Percentiles rank a stretch among this genome's conserved stretches.
phyloP scores from a whole-genome alignment of 306 rosid species.

The Acmispon strigosus region DNA sequence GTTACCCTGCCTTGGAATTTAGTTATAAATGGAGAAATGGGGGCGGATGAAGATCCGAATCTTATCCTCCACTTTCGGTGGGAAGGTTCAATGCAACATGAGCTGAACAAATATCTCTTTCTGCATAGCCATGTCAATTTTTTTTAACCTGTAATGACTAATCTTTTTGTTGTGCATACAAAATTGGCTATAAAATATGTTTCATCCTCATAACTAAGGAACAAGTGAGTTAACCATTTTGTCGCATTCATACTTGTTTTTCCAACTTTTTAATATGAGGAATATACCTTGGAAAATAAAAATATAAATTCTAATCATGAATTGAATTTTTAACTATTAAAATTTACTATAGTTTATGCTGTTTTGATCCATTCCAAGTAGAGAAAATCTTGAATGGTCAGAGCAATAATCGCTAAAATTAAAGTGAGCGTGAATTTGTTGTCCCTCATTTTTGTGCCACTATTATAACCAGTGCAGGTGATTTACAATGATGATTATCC shows the following conservation, averaged over 20 bases:
- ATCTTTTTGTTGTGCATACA: too few species aligned
- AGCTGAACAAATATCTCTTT: too few species aligned
- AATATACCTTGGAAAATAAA: too few species aligned
- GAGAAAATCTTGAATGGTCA: constrained; percentile 17
- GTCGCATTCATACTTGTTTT: too few species aligned
- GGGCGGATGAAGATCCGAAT: not conserved
- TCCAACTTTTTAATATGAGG: too few species aligned
- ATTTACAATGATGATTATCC: constrained; percentile 39
- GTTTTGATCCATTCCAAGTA: not conserved
- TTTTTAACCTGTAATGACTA: too few species aligned
- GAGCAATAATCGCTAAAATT: constrained; percentile 27
- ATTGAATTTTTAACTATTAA: too few species aligned
- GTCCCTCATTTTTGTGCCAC: constrained; percentile 49
- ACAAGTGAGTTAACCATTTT: too few species aligned
- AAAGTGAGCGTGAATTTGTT: constrained; percentile 45
- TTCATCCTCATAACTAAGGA: too few species aligned
- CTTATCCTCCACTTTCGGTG: not conserved
- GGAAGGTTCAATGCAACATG: not conserved
- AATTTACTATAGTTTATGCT: not conserved
- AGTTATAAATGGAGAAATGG: not conserved
- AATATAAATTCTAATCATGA: too few species aligned
- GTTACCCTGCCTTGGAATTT: not conserved
- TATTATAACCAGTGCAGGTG: constrained; percentile 31
- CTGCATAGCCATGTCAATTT: too few species aligned
- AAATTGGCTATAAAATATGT: too few species aligned